Base-by-base conservation (phyloP, 345 rosid genomes). In the Rhizophora mangle region DNA sequence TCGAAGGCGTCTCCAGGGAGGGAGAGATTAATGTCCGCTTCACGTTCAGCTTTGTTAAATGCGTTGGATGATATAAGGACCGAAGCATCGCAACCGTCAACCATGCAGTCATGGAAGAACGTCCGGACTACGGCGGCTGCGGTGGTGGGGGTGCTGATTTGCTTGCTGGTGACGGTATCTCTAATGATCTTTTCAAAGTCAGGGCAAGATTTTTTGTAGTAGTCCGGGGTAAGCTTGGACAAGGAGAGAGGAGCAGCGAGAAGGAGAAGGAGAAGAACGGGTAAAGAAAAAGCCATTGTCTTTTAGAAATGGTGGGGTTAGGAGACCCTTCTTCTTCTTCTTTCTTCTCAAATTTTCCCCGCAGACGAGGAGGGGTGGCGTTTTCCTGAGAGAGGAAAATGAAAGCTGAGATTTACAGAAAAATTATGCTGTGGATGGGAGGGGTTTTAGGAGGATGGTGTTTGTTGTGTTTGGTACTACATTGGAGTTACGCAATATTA, bases 1-100 rank as follows among this genome's bases (percentile, higher is more conserved):
- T 92, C 97, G 51, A 88, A 89, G 5, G 83, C 96, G 24, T 92
- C 96, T 1, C 97, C 97, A 0, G 97, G 86, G 65, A 88, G 91
- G 37, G 88, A 79, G 0, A 57, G 81, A 75, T 89, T 92, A 75
- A 74, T 65, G 29, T 88, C 85, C 0, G 82, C 82, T 37, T 86
- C 86, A 0, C 86, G 88, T 73, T 92, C 96, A 1, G 92, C 84
- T 31, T 76, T 82, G 64, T 85, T 84, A 81, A 81, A 80, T 6
- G 88, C 54, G 57, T 82, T 87, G 68, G 97, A 86, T 36, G 89
- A 47, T 1, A 92, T 57, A 68, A 92, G 87, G 19, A 85, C 64
- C 0, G 96, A 92, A 15, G 85, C 86, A 56, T 89, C 96, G 43
- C 94, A 88, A 24, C 97, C 92, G 16, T 83, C 87, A 0, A 92